Evolutionary conservation across 192 early-diverging fungal genomes (phyloP), one percentile per base, ranked within the genome.

Genomic region (Coemansia sp.): DNA sequence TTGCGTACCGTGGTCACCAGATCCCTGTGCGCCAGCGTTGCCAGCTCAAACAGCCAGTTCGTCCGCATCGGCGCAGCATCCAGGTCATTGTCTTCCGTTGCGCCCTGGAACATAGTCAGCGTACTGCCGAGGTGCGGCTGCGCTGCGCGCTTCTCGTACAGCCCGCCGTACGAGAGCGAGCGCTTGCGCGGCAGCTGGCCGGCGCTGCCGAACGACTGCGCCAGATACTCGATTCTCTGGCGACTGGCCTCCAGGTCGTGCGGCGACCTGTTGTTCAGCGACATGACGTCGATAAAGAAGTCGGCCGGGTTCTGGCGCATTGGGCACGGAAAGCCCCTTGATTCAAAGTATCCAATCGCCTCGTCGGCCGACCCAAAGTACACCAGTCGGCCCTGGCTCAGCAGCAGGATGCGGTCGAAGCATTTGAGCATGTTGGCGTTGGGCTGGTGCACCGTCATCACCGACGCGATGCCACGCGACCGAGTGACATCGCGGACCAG

Each of bases 361-460:
- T 77, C 70, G 9, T 58, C 64, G 5, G 89, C 86, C 20, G 90
- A 85, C 39, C 96, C 96, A 63, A 92, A 95, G 67, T 92, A 96
- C 9, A 96, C 86, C 58, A 93, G 65, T 44, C 87, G 79, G 19
- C 94, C 94, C 67, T 91, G 89, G 54, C 91, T 92, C 41, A 98
- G 68, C 53, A 98, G 76, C 22, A 98, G 81, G 17, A 96, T 74
- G 49, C 94, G 88, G 79, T 98, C 96, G 81, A 98, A 98, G 61
- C 95, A 81, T 2, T 87, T 86, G 66, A 93, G 93, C 72, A 98
- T 95, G 68, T 96, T 94, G 37, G 90, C 90, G 58, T 95, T 87
- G 39, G 96, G 96, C 72, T 98, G 96, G 76, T 98, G 96, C 53
- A 98, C 96, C 3, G 96, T 98, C 71, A 93, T 91, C 13, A 98